Base-by-base conservation (phyloP, 2,329 filamentous ascomycete genomes). In the Beauveria sp. region DNA sequence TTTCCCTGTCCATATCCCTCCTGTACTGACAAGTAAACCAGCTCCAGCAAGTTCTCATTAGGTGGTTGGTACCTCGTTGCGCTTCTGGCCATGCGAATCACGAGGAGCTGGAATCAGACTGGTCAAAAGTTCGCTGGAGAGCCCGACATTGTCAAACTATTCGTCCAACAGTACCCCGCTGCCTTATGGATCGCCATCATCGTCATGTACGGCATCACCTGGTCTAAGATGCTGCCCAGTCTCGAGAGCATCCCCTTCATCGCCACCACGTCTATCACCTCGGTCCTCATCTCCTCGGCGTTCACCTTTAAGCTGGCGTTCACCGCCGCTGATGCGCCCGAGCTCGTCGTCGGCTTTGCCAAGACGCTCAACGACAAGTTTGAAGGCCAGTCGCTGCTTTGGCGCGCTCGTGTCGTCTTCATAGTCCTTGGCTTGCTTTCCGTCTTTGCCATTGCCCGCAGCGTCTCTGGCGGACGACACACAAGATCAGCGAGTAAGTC, bases 61-160 rank as follows among this genome's bases (percentile, higher is more conserved):
- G 65, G 70, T 1, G 44, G 82, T 16, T 70, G 66, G 63, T 63
- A 70, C 9, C 28, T 73, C 5, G 67, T 80, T 37, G 77, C 89
- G 0, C 77, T 93, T 8, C 68, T 80, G 1, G 75, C 84, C 8
- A 82, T 90, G 58, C 84, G 92, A 41, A 67, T 96, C 2, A 77
- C 86, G 43, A 80, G 91, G 48, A 83, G 88, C 61, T 99, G 93
- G 93, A 97, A 97, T 70, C 94, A 97, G 72, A 97, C 94, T 0
- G 94, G 94, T 5, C 93, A 97, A 70, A 99, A 99, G 72, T 92
- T 91, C 67, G 89, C 94, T 1, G 92, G 92, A n/a, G 89, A 88
- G 44, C 85, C 91, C 28, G 94, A 97, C 69, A 90, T 97, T 51
- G 89, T 90, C 64, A 90, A 88, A 62, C 78, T 74, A 5, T 88